A percentile compares a stretch with the other conserved stretches of the same genome.
Conservation (phyloP, 352 stramenopile genomes). For the Pythium brassicae region DNA sequence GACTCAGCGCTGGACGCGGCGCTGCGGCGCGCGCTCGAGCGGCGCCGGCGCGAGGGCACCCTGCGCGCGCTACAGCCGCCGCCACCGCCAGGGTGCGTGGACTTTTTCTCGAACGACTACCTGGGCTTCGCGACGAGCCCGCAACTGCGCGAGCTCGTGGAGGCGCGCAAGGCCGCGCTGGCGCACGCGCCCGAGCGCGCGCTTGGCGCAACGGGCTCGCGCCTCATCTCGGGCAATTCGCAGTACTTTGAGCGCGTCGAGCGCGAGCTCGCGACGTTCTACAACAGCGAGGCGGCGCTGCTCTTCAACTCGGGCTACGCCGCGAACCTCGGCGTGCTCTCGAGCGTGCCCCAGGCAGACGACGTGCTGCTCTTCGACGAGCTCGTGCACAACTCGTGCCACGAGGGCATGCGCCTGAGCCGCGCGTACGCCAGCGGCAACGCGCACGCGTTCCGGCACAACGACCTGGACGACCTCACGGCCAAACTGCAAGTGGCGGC, state of each 20-base stretch:
- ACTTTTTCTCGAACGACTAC: constrained; percentile 99
- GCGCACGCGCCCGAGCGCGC: constrained; percentile 11
- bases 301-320: constrained; percentile 97
- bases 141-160: constrained; percentile 48
- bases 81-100: constrained; percentile 38
- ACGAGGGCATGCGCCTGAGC: constrained; percentile 91
- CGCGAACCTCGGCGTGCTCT: constrained; percentile 94
- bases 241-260: constrained; percentile 88
- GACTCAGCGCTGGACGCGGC: constrained; percentile 16
- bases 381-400: constrained; percentile 95
- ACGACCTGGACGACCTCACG: constrained; percentile 84
- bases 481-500: constrained; percentile 9
- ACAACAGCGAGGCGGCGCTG: constrained; percentile 88
- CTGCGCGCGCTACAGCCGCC: constrained; percentile 38
- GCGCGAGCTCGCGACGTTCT: constrained; percentile 73
- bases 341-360: constrained; percentile 82
- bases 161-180: constrained; percentile 36
- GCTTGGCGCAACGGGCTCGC: constrained; percentile 83
- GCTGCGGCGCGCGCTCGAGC: constrained; percentile 18
- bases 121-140: constrained; percentile 87
- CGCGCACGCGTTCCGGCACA: constrained; percentile 86
- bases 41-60: constrained; percentile 35
- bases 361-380: constrained; percentile 96
- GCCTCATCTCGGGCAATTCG: constrained; percentile 94
- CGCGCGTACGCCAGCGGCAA: constrained; percentile 46